These are phyloP conservation scores for Pseudonitzschia pungens DNA, from an alignment of 108 stramenopile species.

Conservation along the genomic window DNA sequence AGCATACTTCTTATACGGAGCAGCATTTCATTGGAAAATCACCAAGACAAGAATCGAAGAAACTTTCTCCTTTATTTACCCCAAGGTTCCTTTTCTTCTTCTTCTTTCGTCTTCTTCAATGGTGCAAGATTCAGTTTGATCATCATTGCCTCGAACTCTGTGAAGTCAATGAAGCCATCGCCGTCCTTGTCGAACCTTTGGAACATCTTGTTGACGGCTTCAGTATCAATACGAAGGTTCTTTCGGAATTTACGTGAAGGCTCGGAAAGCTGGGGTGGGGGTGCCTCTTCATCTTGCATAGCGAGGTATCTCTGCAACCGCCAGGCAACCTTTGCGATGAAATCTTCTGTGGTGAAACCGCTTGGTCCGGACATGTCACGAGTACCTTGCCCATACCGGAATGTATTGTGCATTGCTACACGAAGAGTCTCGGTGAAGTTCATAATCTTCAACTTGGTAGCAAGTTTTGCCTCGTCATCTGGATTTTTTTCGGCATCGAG, in stretches of 20 bases:
- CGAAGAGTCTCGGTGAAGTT: conserved; percentile 83
- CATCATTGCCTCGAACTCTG: conserved; percentile 91
- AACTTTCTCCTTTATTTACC: conserved; percentile 2
- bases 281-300: conserved; percentile 67
- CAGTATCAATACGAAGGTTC: conserved; percentile 81
- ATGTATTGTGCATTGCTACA: conserved; percentile 92
- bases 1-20: not conserved
- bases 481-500: conserved; percentile 72
- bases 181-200: conserved; percentile 88
- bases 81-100: conserved; percentile 13
- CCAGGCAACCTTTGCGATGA: conserved; percentile 93
- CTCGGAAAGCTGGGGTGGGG: conserved; percentile 73
- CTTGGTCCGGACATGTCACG: conserved; percentile 93
- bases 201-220: conserved; percentile 82
- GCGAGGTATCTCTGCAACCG: conserved; percentile 83
- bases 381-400: conserved; percentile 95
- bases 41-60: not conserved
- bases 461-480: conserved; percentile 45
- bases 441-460: conserved; percentile 57
- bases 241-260: conserved; percentile 72
- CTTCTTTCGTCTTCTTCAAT: conserved; percentile 2
- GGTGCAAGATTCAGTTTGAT: conserved; percentile 94
- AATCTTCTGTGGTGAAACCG: conserved; percentile 95
- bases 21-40: not conserved
- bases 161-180: conserved; percentile 84